Evolutionary conservation across 257 asterid genomes (phyloP), one percentile per base, ranked within the genome.

Genomic region (Perilla frutescens): DNA sequence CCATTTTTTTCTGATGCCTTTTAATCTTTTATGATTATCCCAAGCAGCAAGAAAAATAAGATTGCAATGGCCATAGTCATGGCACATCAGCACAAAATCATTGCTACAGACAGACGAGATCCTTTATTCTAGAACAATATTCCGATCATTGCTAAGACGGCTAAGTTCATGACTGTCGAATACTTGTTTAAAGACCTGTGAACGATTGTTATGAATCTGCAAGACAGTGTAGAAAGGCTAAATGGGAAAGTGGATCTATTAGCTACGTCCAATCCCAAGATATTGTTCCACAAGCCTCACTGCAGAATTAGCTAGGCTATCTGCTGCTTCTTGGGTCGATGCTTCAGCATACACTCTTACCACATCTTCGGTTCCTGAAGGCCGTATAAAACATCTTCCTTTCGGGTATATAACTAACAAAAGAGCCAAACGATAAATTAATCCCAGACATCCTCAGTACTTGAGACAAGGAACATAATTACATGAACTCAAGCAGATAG

Each of bases 311-410:
- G 99, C 98, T 39, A 94, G 80, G 59, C 51, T 61, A 41, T 91
- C 97, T 5, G 97, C 98, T 39, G 85, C 87, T 77, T 85, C 96
- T 76, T 87, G 96, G 29, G 89, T 91, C 59, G 75, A 80, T 47
- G 93, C 97, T 85, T 95, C 98, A 2, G 97, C 96, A 48, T 88
- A 95, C 66, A 95, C 97, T 79, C 98, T 88, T 47, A 95, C 87
- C 66, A 92, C 98, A 34, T 92, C 97, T 84, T 92, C 98, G 5
- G 99, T 95, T 70, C 99, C 96, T 1, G 99, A 92, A 51, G 98
- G 98, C 50, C 99, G 84, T 76, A 95, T 80, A 57, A 91, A 95
- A 74, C 96, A 95, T 83, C 97, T 83, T 14, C 99, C 97, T 34
- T 70, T 79, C 8, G 81, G 70, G 67, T 90, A 87, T 77, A 92